Percentiles rank a stretch among this genome's conserved stretches.
Evolutionary conservation across 192 early-diverging fungal genomes (phyloP).

Genomic region (Thoreauomyces humboldtii): DNA sequence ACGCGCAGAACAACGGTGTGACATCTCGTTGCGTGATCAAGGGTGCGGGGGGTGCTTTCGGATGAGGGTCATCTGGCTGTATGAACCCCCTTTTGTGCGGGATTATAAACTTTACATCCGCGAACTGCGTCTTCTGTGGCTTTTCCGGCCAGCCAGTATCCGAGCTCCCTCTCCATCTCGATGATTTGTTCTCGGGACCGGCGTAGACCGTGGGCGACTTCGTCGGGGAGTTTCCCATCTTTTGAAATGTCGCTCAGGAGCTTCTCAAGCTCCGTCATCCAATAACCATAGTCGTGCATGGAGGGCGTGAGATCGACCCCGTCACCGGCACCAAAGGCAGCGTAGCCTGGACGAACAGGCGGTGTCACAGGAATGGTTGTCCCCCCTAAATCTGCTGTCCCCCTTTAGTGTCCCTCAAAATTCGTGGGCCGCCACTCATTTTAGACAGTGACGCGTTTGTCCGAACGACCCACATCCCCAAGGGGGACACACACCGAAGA

Average conservation of each 20-base stretch:
- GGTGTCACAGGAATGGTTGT: too few relatives aligned
- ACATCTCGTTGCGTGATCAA: constrained; percentile 26
- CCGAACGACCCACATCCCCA: too few relatives aligned
- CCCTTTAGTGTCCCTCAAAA: too few relatives aligned
- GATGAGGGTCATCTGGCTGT: neutral
- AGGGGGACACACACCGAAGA: too few relatives aligned
- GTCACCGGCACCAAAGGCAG: neutral
- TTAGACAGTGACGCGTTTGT: too few relatives aligned
- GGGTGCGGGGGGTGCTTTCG: neutral
- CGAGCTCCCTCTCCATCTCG: constrained; percentile 17
- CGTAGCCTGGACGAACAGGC: neutral
- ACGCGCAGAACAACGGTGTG: too few relatives aligned
- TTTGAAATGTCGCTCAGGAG: neutral
- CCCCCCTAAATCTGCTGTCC: too few relatives aligned
- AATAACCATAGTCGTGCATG: constrained; percentile 2
- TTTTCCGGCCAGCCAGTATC: constrained; percentile 29
- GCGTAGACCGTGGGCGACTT: constrained; percentile 2
- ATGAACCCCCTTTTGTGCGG: too few relatives aligned
- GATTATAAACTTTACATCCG: too few relatives aligned
- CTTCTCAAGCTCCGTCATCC: neutral
- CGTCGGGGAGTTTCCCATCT: neutral
- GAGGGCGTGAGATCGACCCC: neutral
- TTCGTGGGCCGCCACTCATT: too few relatives aligned
- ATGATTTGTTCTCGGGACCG: constrained; percentile 10
- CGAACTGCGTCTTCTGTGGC: constrained; percentile 13